Percentiles rank a stretch among this genome's conserved stretches.
phyloP scores from a whole-genome alignment of 768 basidiomycete species.

The Cystofilobasidium ferigula region DNA sequence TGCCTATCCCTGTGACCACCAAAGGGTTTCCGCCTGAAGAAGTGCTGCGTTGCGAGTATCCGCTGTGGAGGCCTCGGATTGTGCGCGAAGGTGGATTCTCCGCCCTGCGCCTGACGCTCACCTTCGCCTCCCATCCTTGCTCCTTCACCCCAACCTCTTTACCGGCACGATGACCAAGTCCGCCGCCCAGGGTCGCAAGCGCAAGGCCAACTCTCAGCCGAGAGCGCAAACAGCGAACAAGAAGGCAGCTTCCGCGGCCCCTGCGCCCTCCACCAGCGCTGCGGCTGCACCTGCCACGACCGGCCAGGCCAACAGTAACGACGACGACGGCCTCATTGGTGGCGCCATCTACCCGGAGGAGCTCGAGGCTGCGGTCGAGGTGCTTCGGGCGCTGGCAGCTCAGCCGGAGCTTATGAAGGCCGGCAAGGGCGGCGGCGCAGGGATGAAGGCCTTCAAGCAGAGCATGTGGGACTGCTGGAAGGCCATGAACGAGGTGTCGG shows the following conservation, averaged over 20 bases:
- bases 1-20: no score
- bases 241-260: neutral
- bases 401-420: constrained; percentile 21
- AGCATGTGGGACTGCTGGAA: constrained; percentile 19
- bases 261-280: neutral
- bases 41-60: no score
- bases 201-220: neutral
- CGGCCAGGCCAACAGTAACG: neutral
- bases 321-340: constrained; percentile 15
- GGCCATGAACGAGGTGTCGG: constrained; percentile 14
- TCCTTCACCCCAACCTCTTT: no score
- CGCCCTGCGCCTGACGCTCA: no score
- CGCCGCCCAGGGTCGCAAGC: neutral
- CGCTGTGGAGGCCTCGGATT: no score
- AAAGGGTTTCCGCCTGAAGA: no score
- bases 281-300: neutral
- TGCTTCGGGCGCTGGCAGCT: neutral
- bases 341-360: constrained; percentile 18
- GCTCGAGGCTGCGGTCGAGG: constrained; percentile 19
- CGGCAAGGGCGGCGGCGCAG: neutral
- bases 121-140: no score
- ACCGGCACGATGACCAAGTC: neutral
- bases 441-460: constrained; percentile 13
- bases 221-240: neutral
- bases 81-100: no score